Evolutionary conservation across 495 filamentous ascomycete genomes (phyloP).

Genomic region (Xylaria flabelliformis): DNA sequence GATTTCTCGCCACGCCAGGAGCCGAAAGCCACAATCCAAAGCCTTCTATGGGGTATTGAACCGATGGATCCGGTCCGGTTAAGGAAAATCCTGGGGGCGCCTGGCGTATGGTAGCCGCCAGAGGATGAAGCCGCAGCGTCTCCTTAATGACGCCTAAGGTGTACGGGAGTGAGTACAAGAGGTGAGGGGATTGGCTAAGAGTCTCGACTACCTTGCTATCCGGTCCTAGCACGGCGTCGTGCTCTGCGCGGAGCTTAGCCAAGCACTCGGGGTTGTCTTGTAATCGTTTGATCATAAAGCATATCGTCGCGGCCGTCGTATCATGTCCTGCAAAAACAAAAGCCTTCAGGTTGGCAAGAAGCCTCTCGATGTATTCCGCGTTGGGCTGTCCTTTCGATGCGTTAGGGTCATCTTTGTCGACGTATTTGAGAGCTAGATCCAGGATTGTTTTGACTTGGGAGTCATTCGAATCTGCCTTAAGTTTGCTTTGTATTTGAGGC

Average conservation of each 20-base stretch:
- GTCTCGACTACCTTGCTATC: conserved; percentile 30
- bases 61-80: conserved; percentile 37
- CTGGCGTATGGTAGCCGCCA: conserved; percentile 41
- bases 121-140: conserved; percentile 51
- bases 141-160: conserved; percentile 55
- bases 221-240: conserved; percentile 46
- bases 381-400: conserved; percentile 33
- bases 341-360: conserved; percentile 42
- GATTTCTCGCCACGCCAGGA: conserved; percentile 40
- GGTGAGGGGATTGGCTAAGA: conserved; percentile 36
- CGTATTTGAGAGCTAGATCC: conserved; percentile 37
- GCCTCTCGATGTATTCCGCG: conserved; percentile 32
- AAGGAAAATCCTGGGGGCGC: conserved; percentile 37
- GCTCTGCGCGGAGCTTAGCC: conserved; percentile 50
- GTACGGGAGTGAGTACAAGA: conserved; percentile 51
- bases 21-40: conserved; percentile 46
- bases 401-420: conserved; percentile 35
- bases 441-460: conserved; percentile 37
- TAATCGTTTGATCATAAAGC: conserved; percentile 49
- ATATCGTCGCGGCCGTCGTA: conserved; percentile 49
- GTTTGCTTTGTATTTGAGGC: conserved; percentile 37
- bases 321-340: conserved; percentile 57
- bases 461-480: conserved; percentile 26
- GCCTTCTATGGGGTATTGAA: conserved; percentile 36
- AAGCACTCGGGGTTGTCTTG: conserved; percentile 50